Evolutionary conservation across 192 early-diverging fungal species (phyloP), one percentile per base, ranked within the genome.

Genomic region (Coemansia aciculifera): DNA sequence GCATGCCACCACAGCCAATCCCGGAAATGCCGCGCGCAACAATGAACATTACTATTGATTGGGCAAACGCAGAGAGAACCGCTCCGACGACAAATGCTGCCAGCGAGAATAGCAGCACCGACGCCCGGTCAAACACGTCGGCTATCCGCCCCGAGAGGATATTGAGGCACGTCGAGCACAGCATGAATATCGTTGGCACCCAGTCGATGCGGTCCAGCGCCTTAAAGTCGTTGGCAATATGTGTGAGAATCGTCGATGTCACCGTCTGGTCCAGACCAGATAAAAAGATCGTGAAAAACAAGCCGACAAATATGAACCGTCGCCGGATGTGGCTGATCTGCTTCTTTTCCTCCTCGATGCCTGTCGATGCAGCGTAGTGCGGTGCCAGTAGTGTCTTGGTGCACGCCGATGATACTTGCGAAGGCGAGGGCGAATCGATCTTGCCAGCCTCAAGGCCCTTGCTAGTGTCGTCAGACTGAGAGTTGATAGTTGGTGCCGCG

Each of bases 221-320:
- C 19, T 84, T 68, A 54, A 96, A 94, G 56, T 98, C 93, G 21
- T 81, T 64, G 17, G 90, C 87, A 49, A 98, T 96, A 0, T 69
- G 75, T 6, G 89, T 85, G 51, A 95, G 79, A n/a, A 94, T 88
- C 3, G 94, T 94, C 11, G 91, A 85, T 27, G 96, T 86, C 52
- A 98, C 90, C 0, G 92, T 96, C 73, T 91, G 89, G 79, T 98
- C 96, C 43, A 96, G 78, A 6, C 89, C 86, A 0, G 89, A 88
- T 6, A 95, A 84, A 59, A 98, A 90, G 42, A 92, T 83, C 11
- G 86, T 86, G n/a, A 92, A 74, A 13, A 86, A 81, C 61, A 94
- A 77, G 5, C 83, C 83, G 5, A 72, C 46, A 32, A 83, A 83
- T 13, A 64, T 72, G 3, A 75, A 44, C 40, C 32, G 40, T 31